Percentiles rank a stretch among this genome's conserved stretches.
These are phyloP conservation scores for Kodamaea nitidulidarum DNA, from an alignment of 805 yeast species.

Conservation along the genomic window DNA sequence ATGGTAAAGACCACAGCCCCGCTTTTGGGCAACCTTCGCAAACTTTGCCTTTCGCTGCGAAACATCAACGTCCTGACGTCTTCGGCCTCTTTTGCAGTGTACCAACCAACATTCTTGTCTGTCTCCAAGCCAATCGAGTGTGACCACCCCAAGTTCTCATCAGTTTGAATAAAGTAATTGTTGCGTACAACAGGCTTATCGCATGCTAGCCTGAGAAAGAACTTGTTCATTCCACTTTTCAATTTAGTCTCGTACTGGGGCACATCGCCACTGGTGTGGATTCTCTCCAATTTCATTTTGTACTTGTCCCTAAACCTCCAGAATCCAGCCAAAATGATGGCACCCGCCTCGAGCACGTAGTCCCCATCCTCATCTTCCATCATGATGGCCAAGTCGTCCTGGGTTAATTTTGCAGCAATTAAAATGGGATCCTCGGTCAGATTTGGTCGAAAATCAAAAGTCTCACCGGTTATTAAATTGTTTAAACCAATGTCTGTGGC, in stretches of 20 bases:
- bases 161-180: conserved; percentile 64
- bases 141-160: conserved; percentile 62
- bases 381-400: conserved; percentile 68
- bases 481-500: conserved; percentile 45
- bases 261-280: conserved; percentile 66
- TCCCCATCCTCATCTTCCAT: conserved; percentile 56
- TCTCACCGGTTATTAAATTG: conserved; percentile 53
- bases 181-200: conserved; percentile 66
- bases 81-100: conserved; percentile 51
- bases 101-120: conserved; percentile 49
- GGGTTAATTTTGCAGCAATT: conserved; percentile 54
- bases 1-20: conserved; percentile 60
- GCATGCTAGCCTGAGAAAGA: conserved; percentile 51
- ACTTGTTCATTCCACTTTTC: conserved; percentile 61
- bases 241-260: conserved; percentile 60
- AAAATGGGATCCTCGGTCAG: conserved; percentile 52
- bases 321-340: conserved; percentile 63
- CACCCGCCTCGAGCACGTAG: conserved; percentile 55
- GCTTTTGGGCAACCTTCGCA: conserved; percentile 55
- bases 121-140: conserved; percentile 55
- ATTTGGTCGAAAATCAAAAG: conserved; percentile 28
- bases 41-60: conserved; percentile 62
- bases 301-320: conserved; percentile 65
- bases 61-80: conserved; percentile 46
- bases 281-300: conserved; percentile 49